Percentiles rank a stretch among this genome's conserved stretches.
These are phyloP conservation scores for Beta vulgaris DNA, from an alignment of 148 eudicot genomes.

Conservation along the genomic window DNA sequence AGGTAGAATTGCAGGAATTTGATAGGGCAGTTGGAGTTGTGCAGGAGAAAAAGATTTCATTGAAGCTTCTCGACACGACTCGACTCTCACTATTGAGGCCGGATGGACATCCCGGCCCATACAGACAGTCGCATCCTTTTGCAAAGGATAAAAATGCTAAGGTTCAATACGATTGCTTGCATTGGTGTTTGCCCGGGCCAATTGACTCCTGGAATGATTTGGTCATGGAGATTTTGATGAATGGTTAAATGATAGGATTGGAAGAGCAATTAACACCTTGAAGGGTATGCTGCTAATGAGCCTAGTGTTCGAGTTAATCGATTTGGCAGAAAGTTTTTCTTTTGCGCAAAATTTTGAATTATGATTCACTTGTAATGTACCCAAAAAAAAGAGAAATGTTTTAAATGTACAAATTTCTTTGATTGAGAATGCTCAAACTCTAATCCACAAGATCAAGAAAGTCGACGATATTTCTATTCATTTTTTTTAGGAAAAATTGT, in stretches of 20 bases:
- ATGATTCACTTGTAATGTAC: background rate
- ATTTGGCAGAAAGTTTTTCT: background rate
- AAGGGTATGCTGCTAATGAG: background rate
- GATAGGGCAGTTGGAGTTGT: conserved; percentile 33
- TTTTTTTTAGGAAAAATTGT: too few relatives aligned
- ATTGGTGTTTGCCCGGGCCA: conserved; percentile 98
- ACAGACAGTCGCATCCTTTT: conserved; percentile 56
- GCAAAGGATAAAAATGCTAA: conserved; percentile 50
- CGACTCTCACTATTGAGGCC: conserved; percentile 67
- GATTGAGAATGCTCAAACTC: background rate
- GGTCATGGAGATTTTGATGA: conserved; percentile 52
- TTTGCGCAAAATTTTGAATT: background rate
- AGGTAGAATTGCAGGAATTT: conserved; percentile 62
- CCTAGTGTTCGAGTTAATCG: background rate
- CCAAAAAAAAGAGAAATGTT: too few relatives aligned
- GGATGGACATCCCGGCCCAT: conserved; percentile 83
- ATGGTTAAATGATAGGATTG: conserved; percentile 1
- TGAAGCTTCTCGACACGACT: conserved; percentile 59
- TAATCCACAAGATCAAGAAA: too few relatives aligned
- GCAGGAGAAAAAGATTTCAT: conserved; percentile 22
- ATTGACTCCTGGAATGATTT: conserved; percentile 83
- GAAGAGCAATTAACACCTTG: background rate
- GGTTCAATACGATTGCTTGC: conserved; percentile 80
- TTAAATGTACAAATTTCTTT: conserved; percentile 9
- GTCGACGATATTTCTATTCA: too few relatives aligned